These are phyloP conservation scores for Penicillium decumbens DNA, from an alignment of 2,329 filamentous ascomycete genomes.

Conservation along the genomic window DNA sequence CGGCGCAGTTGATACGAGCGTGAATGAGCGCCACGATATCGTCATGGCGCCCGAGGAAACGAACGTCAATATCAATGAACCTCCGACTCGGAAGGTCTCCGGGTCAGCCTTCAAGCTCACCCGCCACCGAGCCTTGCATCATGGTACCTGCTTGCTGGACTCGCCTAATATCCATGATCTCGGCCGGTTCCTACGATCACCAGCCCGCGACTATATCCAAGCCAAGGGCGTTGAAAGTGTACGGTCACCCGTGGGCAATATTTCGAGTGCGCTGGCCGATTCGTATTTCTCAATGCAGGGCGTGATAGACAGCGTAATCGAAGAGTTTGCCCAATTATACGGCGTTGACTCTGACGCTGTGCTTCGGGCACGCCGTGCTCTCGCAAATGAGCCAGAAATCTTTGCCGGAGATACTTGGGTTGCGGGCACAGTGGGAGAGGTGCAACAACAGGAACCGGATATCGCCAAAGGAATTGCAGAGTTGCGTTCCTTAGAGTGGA, in stretches of 20 bases:
- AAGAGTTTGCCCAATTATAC: slow-evolving; percentile 67
- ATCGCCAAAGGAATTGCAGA: slow-evolving; percentile 57
- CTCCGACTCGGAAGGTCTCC: slow-evolving; percentile 68
- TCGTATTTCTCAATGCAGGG: slow-evolving; percentile 50
- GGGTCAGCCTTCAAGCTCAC: slow-evolving; percentile 95
- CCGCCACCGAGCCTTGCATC: slow-evolving; percentile 73
- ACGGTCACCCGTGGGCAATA: slow-evolving; percentile 75
- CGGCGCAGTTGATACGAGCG: slow-evolving; percentile 54
- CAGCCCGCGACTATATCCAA: slow-evolving; percentile 68
- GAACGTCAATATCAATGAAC: slow-evolving; percentile 12
- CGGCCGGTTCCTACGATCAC: slow-evolving; percentile 67
- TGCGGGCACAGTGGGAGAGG: slow-evolving; percentile 50
- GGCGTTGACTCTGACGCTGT: slow-evolving; percentile 38
- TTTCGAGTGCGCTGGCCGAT: slow-evolving; percentile 52
- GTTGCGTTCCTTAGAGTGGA: slow-evolving; percentile 60
- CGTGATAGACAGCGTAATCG: slow-evolving; percentile 52
- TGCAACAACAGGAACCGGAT: slow-evolving; percentile 44
- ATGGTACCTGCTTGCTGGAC: slow-evolving; percentile 80
- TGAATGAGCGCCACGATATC: slow-evolving; percentile 92
- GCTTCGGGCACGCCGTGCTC: slow-evolving; percentile 30
- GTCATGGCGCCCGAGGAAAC: slow-evolving; percentile 57
- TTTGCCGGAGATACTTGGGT: slow-evolving; percentile 35
- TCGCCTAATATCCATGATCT: slow-evolving; percentile 71
- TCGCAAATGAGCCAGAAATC: slow-evolving; percentile 31
- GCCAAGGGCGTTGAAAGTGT: slow-evolving; percentile 89